A percentile compares a stretch with the other conserved stretches of the same genome.
Conservation (phyloP, 179 eudicot species). For the Carnegiea gigantea region DNA sequence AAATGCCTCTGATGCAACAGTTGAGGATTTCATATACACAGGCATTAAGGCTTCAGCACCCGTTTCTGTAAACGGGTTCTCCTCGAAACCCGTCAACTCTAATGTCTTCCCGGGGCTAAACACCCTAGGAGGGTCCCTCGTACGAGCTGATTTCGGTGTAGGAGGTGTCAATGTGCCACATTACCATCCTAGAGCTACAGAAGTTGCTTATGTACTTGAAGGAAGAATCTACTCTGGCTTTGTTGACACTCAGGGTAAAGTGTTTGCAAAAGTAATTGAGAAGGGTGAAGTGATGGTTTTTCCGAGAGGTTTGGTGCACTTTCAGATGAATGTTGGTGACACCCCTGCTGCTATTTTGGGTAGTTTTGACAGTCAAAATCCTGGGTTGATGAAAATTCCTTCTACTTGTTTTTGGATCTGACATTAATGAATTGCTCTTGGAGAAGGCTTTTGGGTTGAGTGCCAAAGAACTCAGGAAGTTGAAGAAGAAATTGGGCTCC, state of each 20-base stretch:
- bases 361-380: slow-evolving; percentile 73
- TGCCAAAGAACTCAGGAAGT: slow-evolving; percentile 42
- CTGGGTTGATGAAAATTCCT: slow-evolving; percentile 64
- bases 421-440: slow-evolving; percentile 49
- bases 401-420: slow-evolving; percentile 58
- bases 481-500: slow-evolving; percentile 49
- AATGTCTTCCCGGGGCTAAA: slow-evolving; percentile 59
- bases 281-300: slow-evolving; percentile 88
- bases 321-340: slow-evolving; percentile 74
- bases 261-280: slow-evolving; percentile 62
- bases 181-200: slow-evolving; percentile 83
- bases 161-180: slow-evolving; percentile 72
- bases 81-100: slow-evolving; percentile 43
- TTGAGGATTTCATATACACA: slow-evolving; percentile 51
- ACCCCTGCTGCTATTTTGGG: slow-evolving; percentile 57
- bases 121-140: slow-evolving; percentile 70
- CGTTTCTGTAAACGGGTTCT: slow-evolving; percentile 36
- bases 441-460: slow-evolving; percentile 75
- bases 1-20: slow-evolving; percentile 41
- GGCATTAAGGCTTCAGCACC: slow-evolving; percentile 46
- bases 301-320: slow-evolving; percentile 72
- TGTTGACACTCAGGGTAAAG: slow-evolving; percentile 52
- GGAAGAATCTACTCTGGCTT: slow-evolving; percentile 71
- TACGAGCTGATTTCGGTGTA: slow-evolving; percentile 57
- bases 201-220: slow-evolving; percentile 55